Base-by-base conservation (phyloP, 495 filamentous ascomycete species). In the Aspergillus leporis region DNA sequence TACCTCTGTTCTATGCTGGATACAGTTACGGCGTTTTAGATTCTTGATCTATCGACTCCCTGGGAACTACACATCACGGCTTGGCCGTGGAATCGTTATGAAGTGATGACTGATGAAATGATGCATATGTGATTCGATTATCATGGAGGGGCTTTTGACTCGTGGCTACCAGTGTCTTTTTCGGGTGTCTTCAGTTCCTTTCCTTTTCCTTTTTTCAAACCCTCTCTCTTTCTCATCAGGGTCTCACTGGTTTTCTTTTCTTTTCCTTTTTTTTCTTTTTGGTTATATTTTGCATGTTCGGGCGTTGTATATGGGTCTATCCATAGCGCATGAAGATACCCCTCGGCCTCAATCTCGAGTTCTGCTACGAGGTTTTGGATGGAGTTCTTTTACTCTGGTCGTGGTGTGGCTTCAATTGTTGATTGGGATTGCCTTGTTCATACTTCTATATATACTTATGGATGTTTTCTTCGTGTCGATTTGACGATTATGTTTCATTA, bases 71-170 rank as follows among this genome's bases (percentile, higher is more conserved):
- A 53, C 23, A 54, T 23, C 40, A 58, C 56, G 23, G 55, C 58
- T 52, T 53, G 48, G 56, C 45, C 55, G 59, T 45, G 61, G 48
- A 56, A 60, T 61, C 56, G 63, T 76, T 68, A 78, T 66, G 73
- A 78, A 61, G 56, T 76, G 71, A 78, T 66, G 75, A 78, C 62
- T 73, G 69, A 78, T 66, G 73, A 75, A 64, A 22, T 74, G 65
- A 78, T 71, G 75, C 63, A 73, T 70, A 71, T 65, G 62, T 56
- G 53, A 59, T 51, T 62, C 58, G 56, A 53, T 57, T 54, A 38
- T 49, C 34, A 51, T 59, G 50, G 58, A 56, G 67, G 65, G 34
- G 45, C 60, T 62, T 60, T 61, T 56, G 51, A 63, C 59, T 63
- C 53, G 52, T 60, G 55, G 54, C 38, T 48, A 55, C 58, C 25